Base-by-base conservation (phyloP, 257 asterid species). In the Eustoma russellianum region DNA sequence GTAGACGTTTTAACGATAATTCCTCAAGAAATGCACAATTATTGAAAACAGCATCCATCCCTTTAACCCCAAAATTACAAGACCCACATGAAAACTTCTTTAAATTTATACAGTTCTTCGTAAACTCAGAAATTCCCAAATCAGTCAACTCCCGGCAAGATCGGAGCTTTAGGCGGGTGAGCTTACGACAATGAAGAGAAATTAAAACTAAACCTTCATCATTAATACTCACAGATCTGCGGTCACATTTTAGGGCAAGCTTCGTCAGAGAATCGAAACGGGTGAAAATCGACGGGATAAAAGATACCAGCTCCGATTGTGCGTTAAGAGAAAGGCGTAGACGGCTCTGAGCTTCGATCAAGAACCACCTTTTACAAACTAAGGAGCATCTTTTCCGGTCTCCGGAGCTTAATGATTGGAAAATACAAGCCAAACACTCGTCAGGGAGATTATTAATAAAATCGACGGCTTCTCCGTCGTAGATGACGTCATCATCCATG, bases 201-300 rank as follows among this genome's bases (percentile, higher is more conserved):
- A 90, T 86, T 38, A 70, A 64, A 51, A 77, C 53, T 58, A 90
- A 55, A 51, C 78, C 79, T 2, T 77, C 89, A 53, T 90, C 98
- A 33, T 66, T 56, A 14, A 90, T 80, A 66, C 95, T 82, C 5
- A 72, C 71, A 51, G 96, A 86, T 84, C 89, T 80, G 65, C 98
- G 96, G 64, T 90, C 96, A 52, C 96, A 83, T 79, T 86, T 86
- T 6, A 90, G 73, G 8, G 83, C 95, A 6, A 90, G 89, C 67
- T 90, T 90, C 5, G 96, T 78, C 12, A 90, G 78, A 28, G 95
- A 47, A 56, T 90, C 96, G 64, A 86, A 90, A 5, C 98, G 88
- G 5, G 74, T 12, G 61, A 86, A 78, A 17, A 90, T 56, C 17
- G 68, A 67, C 2, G 88, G 80, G 5, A 81, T 46, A 3, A 62